phyloP scores from a whole-genome alignment of 1,284 basidiomycete species.

The Ganoderma sinense region DNA sequence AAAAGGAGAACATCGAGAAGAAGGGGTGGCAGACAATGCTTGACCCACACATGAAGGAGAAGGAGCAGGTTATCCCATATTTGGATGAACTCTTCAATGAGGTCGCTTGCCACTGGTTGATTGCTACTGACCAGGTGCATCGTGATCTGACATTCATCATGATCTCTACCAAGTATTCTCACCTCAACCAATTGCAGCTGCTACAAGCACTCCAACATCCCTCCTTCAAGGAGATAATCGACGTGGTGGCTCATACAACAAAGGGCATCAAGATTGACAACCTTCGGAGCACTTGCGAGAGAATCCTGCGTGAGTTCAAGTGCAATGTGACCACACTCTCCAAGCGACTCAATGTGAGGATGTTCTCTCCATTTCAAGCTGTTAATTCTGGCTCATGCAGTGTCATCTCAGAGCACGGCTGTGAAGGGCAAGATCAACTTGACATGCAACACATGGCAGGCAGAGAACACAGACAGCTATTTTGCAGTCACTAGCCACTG shows the following conservation, averaged over 20 bases:
- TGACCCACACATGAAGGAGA: not conserved
- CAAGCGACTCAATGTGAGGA: conserved; percentile 38
- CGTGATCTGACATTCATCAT: not conserved
- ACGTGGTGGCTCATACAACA: conserved; percentile 31
- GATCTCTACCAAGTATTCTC: not conserved
- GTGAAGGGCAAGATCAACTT: conserved; percentile 35
- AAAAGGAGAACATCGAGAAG: not conserved
- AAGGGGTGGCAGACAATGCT: not conserved
- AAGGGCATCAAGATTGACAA: conserved; percentile 31
- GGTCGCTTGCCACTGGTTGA: conserved; percentile 43
- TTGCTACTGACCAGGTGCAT: conserved; percentile 46
- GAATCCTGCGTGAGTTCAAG: conserved; percentile 46
- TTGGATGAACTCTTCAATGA: not conserved
- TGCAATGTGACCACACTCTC: conserved; percentile 38
- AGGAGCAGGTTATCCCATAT: not conserved
- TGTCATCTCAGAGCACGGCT: not conserved
- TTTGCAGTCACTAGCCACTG: conserved; percentile 47
- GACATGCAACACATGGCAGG: conserved; percentile 49
- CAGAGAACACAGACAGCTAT: conserved; percentile 45
- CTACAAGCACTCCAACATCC: conserved; percentile 37
- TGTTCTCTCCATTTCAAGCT: not conserved
- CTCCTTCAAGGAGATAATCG: conserved; percentile 35
- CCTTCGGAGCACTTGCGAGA: conserved; percentile 32
- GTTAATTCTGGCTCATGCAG: not conserved
- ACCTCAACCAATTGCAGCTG: conserved; percentile 23